phyloP scores from a whole-genome alignment of 2,329 filamentous ascomycete species.

The Fusarium gaditjirri region DNA sequence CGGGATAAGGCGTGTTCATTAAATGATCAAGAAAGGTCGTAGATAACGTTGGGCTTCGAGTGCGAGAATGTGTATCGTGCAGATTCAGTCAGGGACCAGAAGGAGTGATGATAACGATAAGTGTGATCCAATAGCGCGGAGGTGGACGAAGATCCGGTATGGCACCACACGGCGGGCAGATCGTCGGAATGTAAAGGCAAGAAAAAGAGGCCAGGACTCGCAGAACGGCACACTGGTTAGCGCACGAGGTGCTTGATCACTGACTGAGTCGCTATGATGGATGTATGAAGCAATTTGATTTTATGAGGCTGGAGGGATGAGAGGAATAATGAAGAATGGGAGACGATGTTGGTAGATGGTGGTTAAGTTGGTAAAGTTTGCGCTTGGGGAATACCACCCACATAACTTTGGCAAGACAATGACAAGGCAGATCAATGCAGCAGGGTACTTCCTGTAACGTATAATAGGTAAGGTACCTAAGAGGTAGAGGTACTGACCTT shows the following conservation, averaged over 20 bases:
- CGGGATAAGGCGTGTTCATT: slow-evolving; percentile 31
- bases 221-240: slow-evolving; percentile 21
- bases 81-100: slow-evolving; percentile 25
- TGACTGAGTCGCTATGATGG: slow-evolving; percentile 15
- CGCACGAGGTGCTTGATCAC: slow-evolving; percentile 12
- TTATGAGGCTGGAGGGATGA: slow-evolving; percentile 3
- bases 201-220: slow-evolving; percentile 15
- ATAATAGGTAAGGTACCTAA: too few relatives aligned
- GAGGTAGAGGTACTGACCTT: slow-evolving; percentile 9
- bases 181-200: slow-evolving; percentile 23
- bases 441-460: slow-evolving; percentile 25
- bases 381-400: slow-evolving; percentile 26
- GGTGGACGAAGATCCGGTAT: slow-evolving; percentile 35
- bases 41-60: slow-evolving; percentile 17
- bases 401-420: slow-evolving; percentile 19
- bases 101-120: slow-evolving; percentile 18
- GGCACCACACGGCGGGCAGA: slow-evolving; percentile 33
- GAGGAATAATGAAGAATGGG: slow-evolving; percentile 2
- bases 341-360: slow-evolving; percentile 12
- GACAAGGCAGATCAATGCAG: slow-evolving; percentile 41
- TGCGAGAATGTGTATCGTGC: slow-evolving; percentile 15
- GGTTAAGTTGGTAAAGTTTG: slow-evolving; percentile 15
- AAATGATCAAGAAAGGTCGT: slow-evolving; percentile 27
- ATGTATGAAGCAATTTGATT: background rate
- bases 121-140: slow-evolving; percentile 28